These are phyloP conservation scores for Gonapodya prolifera DNA, from an alignment of 192 early-diverging fungal genomes.

Conservation along the genomic window DNA sequence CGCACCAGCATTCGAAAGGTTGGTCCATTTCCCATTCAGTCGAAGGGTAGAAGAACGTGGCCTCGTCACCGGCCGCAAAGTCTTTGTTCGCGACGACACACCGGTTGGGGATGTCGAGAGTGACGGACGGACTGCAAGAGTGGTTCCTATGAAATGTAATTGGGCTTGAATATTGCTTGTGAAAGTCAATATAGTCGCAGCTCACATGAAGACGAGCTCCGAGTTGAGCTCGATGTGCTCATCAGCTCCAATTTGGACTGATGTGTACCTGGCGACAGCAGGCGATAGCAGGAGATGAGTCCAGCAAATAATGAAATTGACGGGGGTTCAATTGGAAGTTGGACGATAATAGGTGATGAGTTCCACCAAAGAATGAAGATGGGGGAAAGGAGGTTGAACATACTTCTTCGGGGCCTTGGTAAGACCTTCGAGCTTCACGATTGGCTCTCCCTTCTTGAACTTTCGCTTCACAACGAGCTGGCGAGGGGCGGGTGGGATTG, in stretches of 20 bases:
- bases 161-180: neutral
- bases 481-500: no score
- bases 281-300: neutral
- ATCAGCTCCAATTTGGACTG: slow-evolving; percentile 30
- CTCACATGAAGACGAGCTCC: slow-evolving; percentile 16
- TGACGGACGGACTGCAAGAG: slow-evolving; percentile 29
- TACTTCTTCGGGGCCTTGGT: slow-evolving; percentile 30
- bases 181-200: neutral
- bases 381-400: neutral
- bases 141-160: slow-evolving; percentile 22
- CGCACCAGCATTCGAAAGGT: slow-evolving; percentile 46
- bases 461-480: slow-evolving; percentile 20
- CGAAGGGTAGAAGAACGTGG: slow-evolving; percentile 47
- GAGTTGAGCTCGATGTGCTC: slow-evolving; percentile 41
- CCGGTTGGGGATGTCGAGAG: slow-evolving; percentile 25
- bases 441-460: slow-evolving; percentile 27
- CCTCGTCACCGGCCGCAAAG: slow-evolving; percentile 31
- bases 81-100: slow-evolving; percentile 29
- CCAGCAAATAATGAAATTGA: neutral
- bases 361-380: neutral
- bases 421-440: slow-evolving; percentile 26
- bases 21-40: slow-evolving; percentile 54
- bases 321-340: neutral
- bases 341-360: neutral
- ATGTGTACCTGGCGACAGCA: slow-evolving; percentile 18